Evolutionary conservation across 2,329 filamentous ascomycete genomes (phyloP).

Genomic region (Mycogone perniciosa): DNA sequence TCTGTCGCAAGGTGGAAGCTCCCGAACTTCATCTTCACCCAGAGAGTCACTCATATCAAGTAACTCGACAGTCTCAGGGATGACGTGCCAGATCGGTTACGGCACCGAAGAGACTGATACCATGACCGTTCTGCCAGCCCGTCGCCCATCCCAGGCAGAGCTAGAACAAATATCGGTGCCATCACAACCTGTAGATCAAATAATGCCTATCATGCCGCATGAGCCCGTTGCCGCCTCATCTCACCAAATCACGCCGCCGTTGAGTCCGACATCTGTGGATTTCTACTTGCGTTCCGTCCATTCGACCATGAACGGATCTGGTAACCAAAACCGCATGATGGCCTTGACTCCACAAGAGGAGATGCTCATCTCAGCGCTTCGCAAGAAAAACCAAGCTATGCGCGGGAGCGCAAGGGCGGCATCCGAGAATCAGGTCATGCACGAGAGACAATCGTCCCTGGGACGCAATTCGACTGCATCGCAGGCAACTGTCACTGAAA

Average conservation of each 20-base stretch:
- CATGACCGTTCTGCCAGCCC: conserved; percentile 31
- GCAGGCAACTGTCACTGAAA: conserved; percentile 24
- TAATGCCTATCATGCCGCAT: conserved; percentile 6
- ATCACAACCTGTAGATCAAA: background rate
- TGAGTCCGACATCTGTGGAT: conserved; percentile 47
- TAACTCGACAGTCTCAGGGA: conserved; percentile 30
- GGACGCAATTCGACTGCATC: conserved; percentile 24
- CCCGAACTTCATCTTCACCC: conserved; percentile 21
- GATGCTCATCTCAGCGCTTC: conserved; percentile 50
- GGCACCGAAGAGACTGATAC: conserved; percentile 35
- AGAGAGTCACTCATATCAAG: conserved; percentile 32
- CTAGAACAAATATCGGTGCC: conserved; percentile 16
- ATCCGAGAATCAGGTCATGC: background rate
- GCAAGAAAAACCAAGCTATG: conserved; percentile 51
- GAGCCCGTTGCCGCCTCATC: conserved; percentile 23
- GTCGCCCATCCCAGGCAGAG: conserved; percentile 18
- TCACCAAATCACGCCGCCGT: conserved; percentile 42
- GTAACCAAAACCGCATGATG: conserved; percentile 41
- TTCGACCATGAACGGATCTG: conserved; percentile 30
- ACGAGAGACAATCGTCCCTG: conserved; percentile 8
- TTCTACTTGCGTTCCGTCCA: conserved; percentile 37
- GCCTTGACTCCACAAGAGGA: conserved; percentile 53
- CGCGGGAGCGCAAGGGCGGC: conserved; percentile 32
- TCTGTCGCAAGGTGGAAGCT: conserved; percentile 12
- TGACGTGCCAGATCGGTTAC: conserved; percentile 27